Evolutionary conservation across 176 grass and related monocot species (phyloP).

Genomic region (Hyparrhenia diplandra): DNA sequence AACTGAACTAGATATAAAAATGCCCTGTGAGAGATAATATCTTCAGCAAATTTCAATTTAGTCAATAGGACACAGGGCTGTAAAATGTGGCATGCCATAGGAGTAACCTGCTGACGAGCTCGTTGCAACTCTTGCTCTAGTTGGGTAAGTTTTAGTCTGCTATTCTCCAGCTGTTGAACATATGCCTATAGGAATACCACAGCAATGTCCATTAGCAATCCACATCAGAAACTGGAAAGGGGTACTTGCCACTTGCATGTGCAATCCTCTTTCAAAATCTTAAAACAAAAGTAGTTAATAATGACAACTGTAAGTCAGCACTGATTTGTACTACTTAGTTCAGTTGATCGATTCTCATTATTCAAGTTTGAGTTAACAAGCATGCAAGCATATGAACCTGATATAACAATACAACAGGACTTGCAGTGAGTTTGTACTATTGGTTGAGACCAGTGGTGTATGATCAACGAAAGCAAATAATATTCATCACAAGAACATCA

Average conservation of each 20-base stretch:
- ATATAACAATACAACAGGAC: neutral
- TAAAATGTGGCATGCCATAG: slow-evolving; percentile 10
- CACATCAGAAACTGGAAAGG: neutral
- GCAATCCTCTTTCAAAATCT: neutral
- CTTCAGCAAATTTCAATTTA: slow-evolving; percentile 18
- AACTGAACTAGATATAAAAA: slow-evolving; percentile 97
- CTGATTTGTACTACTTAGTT: neutral
- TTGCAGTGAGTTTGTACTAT: neutral
- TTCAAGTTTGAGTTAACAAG: neutral
- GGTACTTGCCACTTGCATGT: neutral
- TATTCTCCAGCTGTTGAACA: slow-evolving; percentile 99
- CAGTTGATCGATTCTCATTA: neutral
- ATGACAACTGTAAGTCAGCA: neutral
- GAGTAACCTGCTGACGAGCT: slow-evolving; percentile 84
- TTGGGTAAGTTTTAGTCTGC: slow-evolving; percentile 97
- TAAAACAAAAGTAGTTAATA: neutral
- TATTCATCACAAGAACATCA: neutral
- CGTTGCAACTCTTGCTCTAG: slow-evolving; percentile 96
- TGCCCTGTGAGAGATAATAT: slow-evolving; percentile 61
- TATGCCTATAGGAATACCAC: slow-evolving; percentile 64
- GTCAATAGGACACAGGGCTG: slow-evolving; percentile 5
- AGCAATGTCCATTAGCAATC: neutral
- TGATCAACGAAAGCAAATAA: neutral
- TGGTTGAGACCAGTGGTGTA: neutral
- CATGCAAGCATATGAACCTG: neutral